A percentile compares a stretch with the other conserved stretches of the same genome.
These are phyloP conservation scores for Irpex lacteus DNA, from an alignment of 1,284 basidiomycete genomes.

Conservation along the genomic window DNA sequence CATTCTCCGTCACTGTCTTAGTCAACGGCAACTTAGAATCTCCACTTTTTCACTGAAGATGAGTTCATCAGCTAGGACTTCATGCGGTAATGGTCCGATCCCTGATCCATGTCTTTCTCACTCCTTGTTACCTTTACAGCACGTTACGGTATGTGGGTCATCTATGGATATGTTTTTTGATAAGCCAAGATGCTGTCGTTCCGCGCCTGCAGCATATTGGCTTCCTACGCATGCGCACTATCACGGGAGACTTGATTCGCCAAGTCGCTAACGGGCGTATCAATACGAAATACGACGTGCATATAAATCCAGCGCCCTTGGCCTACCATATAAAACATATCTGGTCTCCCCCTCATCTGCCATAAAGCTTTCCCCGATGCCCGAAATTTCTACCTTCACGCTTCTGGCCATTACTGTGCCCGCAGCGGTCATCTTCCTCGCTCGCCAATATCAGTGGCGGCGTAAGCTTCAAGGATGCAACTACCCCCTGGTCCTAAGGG, in stretches of 20 bases:
- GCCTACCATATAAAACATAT: background rate
- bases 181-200: background rate
- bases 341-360: background rate
- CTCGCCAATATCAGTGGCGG: background rate
- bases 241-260: background rate
- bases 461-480: background rate
- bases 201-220: background rate
- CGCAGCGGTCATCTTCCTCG: background rate
- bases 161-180: background rate
- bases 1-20: background rate
- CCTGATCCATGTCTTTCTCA: background rate
- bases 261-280: background rate
- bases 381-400: background rate
- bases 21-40: background rate
- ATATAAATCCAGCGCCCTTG: background rate
- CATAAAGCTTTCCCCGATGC: background rate
- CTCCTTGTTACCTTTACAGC: background rate
- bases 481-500: slow-evolving; percentile 23
- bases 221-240: background rate
- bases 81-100: background rate
- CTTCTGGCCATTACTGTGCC: background rate
- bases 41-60: background rate
- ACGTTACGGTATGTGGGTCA: background rate
- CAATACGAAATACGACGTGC: background rate
- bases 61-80: background rate